Base-by-base conservation (phyloP, 768 basidiomycete species). In the Lactarius sp. region DNA sequence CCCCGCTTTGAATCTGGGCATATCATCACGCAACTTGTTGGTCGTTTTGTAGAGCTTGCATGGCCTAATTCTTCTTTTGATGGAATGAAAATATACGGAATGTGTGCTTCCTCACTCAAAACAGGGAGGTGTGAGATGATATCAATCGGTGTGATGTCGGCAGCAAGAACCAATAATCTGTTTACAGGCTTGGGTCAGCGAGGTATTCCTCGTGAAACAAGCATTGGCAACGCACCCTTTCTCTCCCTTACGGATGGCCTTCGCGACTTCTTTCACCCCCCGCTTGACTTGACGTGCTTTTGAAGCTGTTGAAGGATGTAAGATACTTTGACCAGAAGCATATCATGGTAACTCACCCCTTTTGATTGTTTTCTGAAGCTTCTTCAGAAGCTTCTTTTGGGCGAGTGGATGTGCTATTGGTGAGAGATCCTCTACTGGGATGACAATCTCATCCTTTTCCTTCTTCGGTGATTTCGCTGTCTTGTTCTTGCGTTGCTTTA, bases 261-360 rank as follows among this genome's bases (percentile, higher is more conserved):
- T 99, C 50, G 97, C 94, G 39, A 99, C 92, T 75, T 99, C 97
- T 76, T 98, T 98, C 53, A 99, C 96, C 46, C 97, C 97, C 51
- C 97, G 85, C 79, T 97, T 98, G 37, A 98, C 88, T 75, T 97
- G 94, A 64, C 96, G 85, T 46, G 86, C 86, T 75, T 96, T 97
- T 31, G 95, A 94, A 18, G 97, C 94, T 96, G 70, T 42, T 37
- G 59, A 56, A 27, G 49, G 34, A 22, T 31, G 8, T 62, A 68
- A 56, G 10, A 20, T 34, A 54, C 16, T 27, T 58, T 41, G 34
- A 41, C 34, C 41, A 44, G 22, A n/a, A n/a, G 10, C 6, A 52
- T 18, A 68, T 7, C 3, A 20, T 27, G 42, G 22, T 31, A 39
- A 63, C 74, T 52, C 47, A 87, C 94, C 94, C 77, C 89, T 92